These are phyloP conservation scores for Multifurca ochricompacta DNA, from an alignment of 768 basidiomycete genomes.

Conservation along the genomic window DNA sequence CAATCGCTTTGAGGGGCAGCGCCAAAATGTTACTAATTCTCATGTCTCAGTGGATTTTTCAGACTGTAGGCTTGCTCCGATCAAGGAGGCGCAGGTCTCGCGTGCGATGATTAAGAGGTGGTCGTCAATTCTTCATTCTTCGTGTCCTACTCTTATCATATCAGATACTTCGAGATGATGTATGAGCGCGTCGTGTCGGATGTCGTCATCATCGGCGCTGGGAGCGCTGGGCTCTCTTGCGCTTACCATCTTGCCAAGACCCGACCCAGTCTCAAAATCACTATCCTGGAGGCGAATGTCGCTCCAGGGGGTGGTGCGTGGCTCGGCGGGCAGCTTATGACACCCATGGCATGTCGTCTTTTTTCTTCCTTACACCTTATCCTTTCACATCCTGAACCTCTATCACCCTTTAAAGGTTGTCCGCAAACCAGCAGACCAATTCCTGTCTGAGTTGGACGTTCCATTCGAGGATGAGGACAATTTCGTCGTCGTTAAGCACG, in stretches of 20 bases:
- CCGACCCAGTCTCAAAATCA: constrained; percentile 59
- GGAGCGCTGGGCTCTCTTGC: constrained; percentile 57
- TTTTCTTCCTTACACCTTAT: neutral
- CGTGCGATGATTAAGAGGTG: constrained; percentile 74
- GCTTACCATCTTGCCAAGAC: constrained; percentile 63
- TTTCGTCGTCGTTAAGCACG: constrained; percentile 77
- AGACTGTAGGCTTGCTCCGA: constrained; percentile 64
- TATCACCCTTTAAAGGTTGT: constrained; percentile 43
- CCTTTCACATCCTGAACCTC: neutral
- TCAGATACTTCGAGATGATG: constrained; percentile 66
- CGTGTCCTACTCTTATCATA: neutral
- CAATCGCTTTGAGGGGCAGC: neutral
- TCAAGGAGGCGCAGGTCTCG: constrained; percentile 68
- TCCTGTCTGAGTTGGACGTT: constrained; percentile 62
- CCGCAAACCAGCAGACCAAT: constrained; percentile 67
- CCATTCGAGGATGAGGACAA: constrained; percentile 71
- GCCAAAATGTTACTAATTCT: constrained; percentile 21
- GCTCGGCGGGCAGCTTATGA: constrained; percentile 76
- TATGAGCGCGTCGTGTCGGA: constrained; percentile 70
- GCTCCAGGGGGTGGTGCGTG: constrained; percentile 64
- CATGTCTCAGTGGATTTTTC: too few species aligned
- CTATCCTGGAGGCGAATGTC: constrained; percentile 71
- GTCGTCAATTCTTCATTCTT: neutral
- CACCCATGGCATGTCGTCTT: constrained; percentile 49
- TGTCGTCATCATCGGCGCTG: constrained; percentile 70